Percentiles rank a stretch among this genome's conserved stretches.
Evolutionary conservation across 768 basidiomycete species (phyloP).

Genomic region (Mycena vulgaris): DNA sequence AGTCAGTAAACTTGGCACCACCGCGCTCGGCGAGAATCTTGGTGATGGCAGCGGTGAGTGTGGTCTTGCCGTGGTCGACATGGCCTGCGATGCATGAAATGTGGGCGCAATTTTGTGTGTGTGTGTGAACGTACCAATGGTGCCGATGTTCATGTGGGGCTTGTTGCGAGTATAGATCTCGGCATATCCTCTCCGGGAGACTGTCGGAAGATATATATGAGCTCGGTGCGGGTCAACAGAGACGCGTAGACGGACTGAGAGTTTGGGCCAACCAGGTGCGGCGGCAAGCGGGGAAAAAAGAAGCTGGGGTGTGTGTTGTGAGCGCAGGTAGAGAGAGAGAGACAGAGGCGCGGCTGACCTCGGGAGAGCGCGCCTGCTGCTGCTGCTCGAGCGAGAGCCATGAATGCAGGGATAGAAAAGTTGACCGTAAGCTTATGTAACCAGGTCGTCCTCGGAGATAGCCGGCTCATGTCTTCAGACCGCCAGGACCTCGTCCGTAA

Average conservation of each 20-base stretch:
- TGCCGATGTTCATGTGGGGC: constrained; percentile 96
- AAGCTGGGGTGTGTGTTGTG: constrained; percentile 46
- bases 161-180: constrained; percentile 84
- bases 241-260: constrained; percentile 33
- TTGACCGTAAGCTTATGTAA: not conserved
- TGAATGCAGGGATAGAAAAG: constrained; percentile 34
- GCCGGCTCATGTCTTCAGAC: constrained; percentile 62
- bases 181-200: constrained; percentile 79
- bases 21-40: constrained; percentile 88
- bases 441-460: no score
- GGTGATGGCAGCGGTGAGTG: constrained; percentile 95
- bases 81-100: constrained; percentile 69
- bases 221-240: constrained; percentile 9
- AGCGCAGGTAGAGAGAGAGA: constrained; percentile 14
- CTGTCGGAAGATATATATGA: constrained; percentile 47
- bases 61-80: constrained; percentile 99
- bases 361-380: constrained; percentile 61
- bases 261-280: constrained; percentile 43
- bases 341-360: constrained; percentile 50
- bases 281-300: constrained; percentile 57
- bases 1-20: constrained; percentile 93
- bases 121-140: constrained; percentile 74
- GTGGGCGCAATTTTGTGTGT: constrained; percentile 28
- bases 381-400: constrained; percentile 68
- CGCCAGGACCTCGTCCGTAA: constrained; percentile 83